These are phyloP conservation scores for Boletus subcaerulescens DNA, from an alignment of 768 basidiomycete species.

Conservation along the genomic window DNA sequence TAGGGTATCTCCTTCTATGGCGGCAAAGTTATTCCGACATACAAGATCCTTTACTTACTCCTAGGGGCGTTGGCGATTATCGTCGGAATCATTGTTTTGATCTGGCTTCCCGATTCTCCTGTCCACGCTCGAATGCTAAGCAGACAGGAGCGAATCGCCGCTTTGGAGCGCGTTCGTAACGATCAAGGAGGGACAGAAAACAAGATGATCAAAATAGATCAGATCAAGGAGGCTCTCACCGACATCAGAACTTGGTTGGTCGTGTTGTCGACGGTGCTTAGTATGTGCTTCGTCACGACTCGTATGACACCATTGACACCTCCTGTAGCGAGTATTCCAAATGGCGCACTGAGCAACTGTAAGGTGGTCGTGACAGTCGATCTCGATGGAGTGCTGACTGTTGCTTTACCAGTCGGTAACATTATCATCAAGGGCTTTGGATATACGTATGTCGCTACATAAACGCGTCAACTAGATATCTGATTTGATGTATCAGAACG, in stretches of 20 bases:
- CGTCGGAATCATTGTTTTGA: constrained; percentile 52
- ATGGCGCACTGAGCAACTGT: constrained; percentile 64
- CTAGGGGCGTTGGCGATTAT: constrained; percentile 60
- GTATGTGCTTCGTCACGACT: constrained; percentile 34
- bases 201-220: constrained; percentile 55
- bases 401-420: constrained; percentile 47
- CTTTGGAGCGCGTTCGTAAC: constrained; percentile 62
- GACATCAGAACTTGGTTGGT: constrained; percentile 65
- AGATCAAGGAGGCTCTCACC: constrained; percentile 52
- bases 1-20: constrained; percentile 57
- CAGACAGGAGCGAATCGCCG: constrained; percentile 58
- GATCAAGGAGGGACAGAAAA: constrained; percentile 65
- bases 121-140: constrained; percentile 56
- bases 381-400: not conserved
- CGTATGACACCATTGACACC: not conserved
- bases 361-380: constrained; percentile 18
- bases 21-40: constrained; percentile 48
- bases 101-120: constrained; percentile 66
- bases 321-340: constrained; percentile 57
- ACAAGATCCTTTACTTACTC: constrained; percentile 60
- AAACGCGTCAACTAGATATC: not conserved
- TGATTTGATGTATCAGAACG: constrained; percentile 36
- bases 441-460: constrained; percentile 46
- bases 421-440: constrained; percentile 62
- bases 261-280: constrained; percentile 54